A percentile compares a stretch with the other conserved stretches of the same genome.
Conservation (phyloP, 2,329 filamentous ascomycete species). For the Gyromitra esculenta region DNA sequence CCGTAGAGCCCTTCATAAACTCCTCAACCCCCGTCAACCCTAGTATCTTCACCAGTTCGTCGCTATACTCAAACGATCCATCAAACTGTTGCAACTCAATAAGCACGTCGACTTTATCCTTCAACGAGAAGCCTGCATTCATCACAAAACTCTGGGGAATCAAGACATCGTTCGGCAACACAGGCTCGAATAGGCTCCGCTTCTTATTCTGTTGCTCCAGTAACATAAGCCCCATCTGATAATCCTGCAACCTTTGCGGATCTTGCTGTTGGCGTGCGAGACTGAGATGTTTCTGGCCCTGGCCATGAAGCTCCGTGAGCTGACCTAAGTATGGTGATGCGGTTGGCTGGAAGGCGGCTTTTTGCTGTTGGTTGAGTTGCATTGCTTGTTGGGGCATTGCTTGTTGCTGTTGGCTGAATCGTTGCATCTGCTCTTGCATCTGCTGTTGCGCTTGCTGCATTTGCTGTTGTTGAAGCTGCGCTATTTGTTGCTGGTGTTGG, state of each 20-base stretch:
- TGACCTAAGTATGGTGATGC: too few relatives aligned
- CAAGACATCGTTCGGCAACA: too few relatives aligned
- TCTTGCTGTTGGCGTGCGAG: neutral
- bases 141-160: neutral
- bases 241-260: neutral
- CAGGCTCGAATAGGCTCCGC: neutral
- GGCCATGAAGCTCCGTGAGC: too few relatives aligned
- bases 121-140: neutral
- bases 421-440: neutral
- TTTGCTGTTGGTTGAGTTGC: too few relatives aligned
- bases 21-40: neutral
- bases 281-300: too few relatives aligned
- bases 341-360: too few relatives aligned
- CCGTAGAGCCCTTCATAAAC: neutral
- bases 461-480: neutral
- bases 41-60: neutral
- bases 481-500: neutral
- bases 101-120: neutral
- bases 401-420: too few relatives aligned
- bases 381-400: too few relatives aligned
- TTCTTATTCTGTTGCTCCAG: constrained; percentile 5
- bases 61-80: constrained; percentile 1
- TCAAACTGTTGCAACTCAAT: constrained; percentile 30
- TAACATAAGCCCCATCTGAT: neutral
- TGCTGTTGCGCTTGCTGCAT: neutral